A percentile compares a stretch with the other conserved stretches of the same genome.
Evolutionary conservation across 2,329 filamentous ascomycete genomes (phyloP).

Genomic region (Diaporthe longicolla): DNA sequence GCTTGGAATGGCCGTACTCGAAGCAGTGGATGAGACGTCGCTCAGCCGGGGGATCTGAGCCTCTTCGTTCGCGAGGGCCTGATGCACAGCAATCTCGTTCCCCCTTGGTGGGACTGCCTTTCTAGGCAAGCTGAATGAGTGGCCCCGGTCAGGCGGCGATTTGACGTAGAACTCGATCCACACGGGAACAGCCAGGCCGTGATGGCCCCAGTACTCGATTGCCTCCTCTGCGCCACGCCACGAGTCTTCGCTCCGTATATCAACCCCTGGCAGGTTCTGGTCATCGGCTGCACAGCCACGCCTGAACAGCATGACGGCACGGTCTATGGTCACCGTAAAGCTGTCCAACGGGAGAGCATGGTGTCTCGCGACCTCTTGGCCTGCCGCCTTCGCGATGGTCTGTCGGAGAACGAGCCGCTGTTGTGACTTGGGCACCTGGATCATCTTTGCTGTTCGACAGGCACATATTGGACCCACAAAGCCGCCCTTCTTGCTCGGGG

Average conservation of each 20-base stretch:
- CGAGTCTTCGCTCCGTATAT: slow-evolving; percentile 18
- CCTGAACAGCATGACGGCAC: slow-evolving; percentile 2
- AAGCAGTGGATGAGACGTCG: neutral
- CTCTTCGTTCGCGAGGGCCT: slow-evolving; percentile 30
- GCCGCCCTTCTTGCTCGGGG: slow-evolving; percentile 19
- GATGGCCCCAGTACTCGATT: slow-evolving; percentile 6
- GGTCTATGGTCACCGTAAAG: slow-evolving; percentile 21
- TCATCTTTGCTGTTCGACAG: slow-evolving; percentile 1
- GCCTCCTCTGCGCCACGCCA: slow-evolving; percentile 22
- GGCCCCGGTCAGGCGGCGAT: neutral
- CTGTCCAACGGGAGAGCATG: neutral
- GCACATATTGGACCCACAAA: slow-evolving; percentile 11
- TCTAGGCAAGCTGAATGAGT: neutral
- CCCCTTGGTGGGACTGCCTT: slow-evolving; percentile 8
- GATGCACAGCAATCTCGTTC: slow-evolving; percentile 21
- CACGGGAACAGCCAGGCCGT: slow-evolving; percentile 10
- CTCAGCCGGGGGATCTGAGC: neutral
- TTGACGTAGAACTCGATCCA: slow-evolving; percentile 28
- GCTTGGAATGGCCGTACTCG: slow-evolving; percentile 10
- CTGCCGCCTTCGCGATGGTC: slow-evolving; percentile 17
- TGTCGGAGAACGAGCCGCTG: slow-evolving; percentile 8
- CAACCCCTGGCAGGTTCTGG: slow-evolving; percentile 9
- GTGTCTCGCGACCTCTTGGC: slow-evolving; percentile 14
- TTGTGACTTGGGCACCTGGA: slow-evolving; percentile 9
- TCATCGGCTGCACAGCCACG: slow-evolving; percentile 9